phyloP scores from a whole-genome alignment of 140 eudicot species.

The Anethum foeniculum region DNA sequence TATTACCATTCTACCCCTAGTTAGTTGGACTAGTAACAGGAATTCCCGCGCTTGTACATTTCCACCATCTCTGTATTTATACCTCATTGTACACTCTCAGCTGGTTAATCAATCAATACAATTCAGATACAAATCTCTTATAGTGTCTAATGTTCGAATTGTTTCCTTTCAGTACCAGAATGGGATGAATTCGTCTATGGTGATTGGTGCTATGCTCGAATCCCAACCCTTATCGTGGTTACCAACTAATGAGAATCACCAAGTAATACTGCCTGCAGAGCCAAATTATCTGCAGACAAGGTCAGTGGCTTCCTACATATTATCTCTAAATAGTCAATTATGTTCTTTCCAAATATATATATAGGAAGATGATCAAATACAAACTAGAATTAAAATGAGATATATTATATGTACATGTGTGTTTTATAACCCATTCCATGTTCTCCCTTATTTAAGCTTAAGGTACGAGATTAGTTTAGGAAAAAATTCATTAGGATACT shows the following conservation, averaged over 20 bases:
- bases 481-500: not conserved
- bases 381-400: no score
- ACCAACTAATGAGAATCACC: conserved; percentile 52
- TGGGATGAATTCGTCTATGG: conserved; percentile 50
- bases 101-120: no score
- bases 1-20: no score
- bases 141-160: not conserved
- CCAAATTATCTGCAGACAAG: conserved; percentile 45
- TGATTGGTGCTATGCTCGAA: conserved; percentile 47
- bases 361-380: no score
- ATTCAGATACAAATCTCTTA: no score
- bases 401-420: no score
- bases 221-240: conserved; percentile 50
- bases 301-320: conserved; percentile 29
- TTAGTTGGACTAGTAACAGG: no score
- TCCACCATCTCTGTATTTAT: no score
- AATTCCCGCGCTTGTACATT: no score
- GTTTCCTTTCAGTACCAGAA: conserved; percentile 42
- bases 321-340: not conserved
- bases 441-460: not conserved
- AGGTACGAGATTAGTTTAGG: not conserved
- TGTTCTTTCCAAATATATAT: not conserved
- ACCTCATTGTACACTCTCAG: no score
- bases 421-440: not conserved
- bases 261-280: conserved; percentile 35